A percentile compares a stretch with the other conserved stretches of the same genome.
phyloP scores from a whole-genome alignment of 805 yeast genomes.

The Zygosaccharomyces kombuchaensis region DNA sequence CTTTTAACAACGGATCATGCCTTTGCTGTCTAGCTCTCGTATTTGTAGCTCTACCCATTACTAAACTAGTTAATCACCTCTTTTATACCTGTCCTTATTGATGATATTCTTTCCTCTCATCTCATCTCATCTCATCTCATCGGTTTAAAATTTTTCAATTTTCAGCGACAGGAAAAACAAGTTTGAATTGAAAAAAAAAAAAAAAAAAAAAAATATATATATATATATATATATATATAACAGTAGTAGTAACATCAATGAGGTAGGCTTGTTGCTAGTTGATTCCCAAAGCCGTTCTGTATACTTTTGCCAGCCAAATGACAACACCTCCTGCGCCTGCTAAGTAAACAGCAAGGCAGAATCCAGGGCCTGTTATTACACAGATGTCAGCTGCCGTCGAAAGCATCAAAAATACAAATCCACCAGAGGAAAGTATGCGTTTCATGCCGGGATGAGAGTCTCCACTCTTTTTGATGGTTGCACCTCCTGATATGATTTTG shows the following conservation, averaged over 20 bases:
- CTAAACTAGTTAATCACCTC: background rate
- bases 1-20: constrained; percentile 78
- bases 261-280: background rate
- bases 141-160: constrained; percentile 16
- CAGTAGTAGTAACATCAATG: too few relatives aligned
- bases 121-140: constrained; percentile 11
- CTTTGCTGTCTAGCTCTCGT: constrained; percentile 52
- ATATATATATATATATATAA: too few relatives aligned
- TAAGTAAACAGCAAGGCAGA: constrained; percentile 12
- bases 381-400: constrained; percentile 15
- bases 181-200: background rate
- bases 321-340: constrained; percentile 14
- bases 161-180: constrained; percentile 11
- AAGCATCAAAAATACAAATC: constrained; percentile 12
- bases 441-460: constrained; percentile 9
- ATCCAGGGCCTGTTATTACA: constrained; percentile 9
- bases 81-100: background rate
- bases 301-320: constrained; percentile 12
- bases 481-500: background rate
- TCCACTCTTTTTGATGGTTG: background rate
- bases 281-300: constrained; percentile 5
- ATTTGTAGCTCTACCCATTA: constrained; percentile 65
- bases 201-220: too few relatives aligned
- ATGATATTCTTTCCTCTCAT: background rate
- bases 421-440: constrained; percentile 10